A percentile compares a stretch with the other conserved stretches of the same genome.
phyloP scores from a whole-genome alignment of 2,329 filamentous ascomycete species.

The Graphilbum fragrans region DNA sequence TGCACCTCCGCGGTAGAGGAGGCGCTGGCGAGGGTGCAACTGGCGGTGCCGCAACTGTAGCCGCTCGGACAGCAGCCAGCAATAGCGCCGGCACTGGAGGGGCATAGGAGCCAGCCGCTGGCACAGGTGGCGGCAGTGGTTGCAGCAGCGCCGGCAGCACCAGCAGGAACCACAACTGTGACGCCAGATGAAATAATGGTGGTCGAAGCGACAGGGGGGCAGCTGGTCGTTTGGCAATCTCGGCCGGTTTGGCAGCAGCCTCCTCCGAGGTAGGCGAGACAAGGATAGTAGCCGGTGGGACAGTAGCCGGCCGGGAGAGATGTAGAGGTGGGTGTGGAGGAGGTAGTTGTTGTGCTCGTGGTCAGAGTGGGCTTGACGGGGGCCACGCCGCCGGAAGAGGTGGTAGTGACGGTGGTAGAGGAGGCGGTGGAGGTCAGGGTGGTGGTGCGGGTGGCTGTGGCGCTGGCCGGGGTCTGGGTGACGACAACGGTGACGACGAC shows the following conservation, averaged over 20 bases:
- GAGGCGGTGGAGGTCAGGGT: conserved; percentile 24
- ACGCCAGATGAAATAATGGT: conserved; percentile 48
- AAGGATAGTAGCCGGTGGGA: conserved; percentile 86
- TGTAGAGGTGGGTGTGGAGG: conserved; percentile 24
- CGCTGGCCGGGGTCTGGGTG: conserved; percentile 20
- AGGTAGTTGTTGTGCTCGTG: conserved; percentile 15
- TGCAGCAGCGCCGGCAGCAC: conserved; percentile 24
- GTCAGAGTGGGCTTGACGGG: conserved; percentile 35
- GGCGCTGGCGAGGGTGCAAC: conserved; percentile 49
- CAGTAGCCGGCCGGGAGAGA: conserved; percentile 40
- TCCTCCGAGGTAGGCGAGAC: conserved; percentile 71
- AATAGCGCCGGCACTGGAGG: conserved; percentile 41
- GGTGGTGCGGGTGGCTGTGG: conserved; percentile 12
- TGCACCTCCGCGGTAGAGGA: conserved; percentile 44
- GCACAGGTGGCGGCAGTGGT: conserved; percentile 47
- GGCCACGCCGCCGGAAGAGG: conserved; percentile 17
- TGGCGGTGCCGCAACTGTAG: conserved; percentile 59
- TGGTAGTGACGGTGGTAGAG: conserved; percentile 19
- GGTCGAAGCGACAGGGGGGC: conserved; percentile 47
- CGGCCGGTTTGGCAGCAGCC: conserved; percentile 80
- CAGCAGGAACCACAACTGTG: conserved; percentile 55
- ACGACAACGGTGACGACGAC: conserved; percentile 27
- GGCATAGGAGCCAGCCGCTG: conserved; percentile 65
- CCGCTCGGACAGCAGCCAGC: conserved; percentile 78
- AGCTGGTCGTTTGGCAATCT: conserved; percentile 71